These are phyloP conservation scores for Aegilops tauschii DNA, from an alignment of 176 grass and related monocot species.

Conservation along the genomic window DNA sequence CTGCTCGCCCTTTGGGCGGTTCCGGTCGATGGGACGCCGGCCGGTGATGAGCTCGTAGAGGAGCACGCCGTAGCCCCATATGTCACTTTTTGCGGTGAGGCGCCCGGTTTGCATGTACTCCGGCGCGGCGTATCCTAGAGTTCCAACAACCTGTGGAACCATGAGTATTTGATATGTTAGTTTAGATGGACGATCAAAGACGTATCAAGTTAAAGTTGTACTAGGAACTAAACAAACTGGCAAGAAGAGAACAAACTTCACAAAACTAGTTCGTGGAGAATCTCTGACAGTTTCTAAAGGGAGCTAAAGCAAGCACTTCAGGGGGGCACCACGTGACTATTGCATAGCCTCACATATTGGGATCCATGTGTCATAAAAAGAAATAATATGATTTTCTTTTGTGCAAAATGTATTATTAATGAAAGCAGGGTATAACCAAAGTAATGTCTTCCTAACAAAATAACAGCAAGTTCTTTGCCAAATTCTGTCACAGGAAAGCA, in stretches of 20 bases:
- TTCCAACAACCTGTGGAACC: constrained; percentile 70
- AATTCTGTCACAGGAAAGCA: neutral
- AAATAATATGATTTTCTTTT: neutral
- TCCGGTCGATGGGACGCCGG: constrained; percentile 73
- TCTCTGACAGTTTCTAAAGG: neutral
- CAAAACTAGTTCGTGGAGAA: neutral
- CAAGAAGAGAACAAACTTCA: neutral
- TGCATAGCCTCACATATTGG: neutral
- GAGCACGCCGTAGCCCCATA: constrained; percentile 93
- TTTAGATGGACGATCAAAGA: neutral
- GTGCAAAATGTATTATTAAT: neutral
- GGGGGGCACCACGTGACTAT: neutral
- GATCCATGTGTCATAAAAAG: neutral
- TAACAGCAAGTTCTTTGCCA: neutral
- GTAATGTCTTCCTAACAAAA: neutral
- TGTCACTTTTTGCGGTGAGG: constrained; percentile 80
- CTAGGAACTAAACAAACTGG: neutral
- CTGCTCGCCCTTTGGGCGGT: constrained; percentile 83
- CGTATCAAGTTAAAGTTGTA: neutral
- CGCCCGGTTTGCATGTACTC: constrained; percentile 95
- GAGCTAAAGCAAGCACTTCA: neutral
- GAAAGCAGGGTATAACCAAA: neutral
- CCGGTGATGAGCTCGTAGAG: constrained; percentile 97
- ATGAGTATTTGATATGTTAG: neutral
- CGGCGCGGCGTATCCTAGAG: constrained; percentile 84